These are phyloP conservation scores for Choanephora cucurbitarum DNA, from an alignment of 371 early-diverging fungal genomes.

Conservation along the genomic window DNA sequence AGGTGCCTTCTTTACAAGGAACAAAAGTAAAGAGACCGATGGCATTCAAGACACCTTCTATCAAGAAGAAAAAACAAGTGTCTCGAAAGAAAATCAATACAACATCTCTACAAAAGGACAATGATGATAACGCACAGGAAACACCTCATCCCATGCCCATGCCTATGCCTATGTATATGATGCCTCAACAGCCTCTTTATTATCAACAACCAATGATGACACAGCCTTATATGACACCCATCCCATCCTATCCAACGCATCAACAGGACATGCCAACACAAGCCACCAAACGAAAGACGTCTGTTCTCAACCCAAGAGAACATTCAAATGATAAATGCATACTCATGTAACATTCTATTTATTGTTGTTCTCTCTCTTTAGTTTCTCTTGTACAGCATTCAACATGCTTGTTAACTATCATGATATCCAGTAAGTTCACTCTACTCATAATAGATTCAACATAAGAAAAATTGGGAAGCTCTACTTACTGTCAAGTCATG, in stretches of 20 bases:
- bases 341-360: constrained; percentile 16
- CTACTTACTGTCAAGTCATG: constrained; percentile 35
- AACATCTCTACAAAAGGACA: no score
- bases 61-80: constrained; percentile 9
- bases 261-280: not conserved
- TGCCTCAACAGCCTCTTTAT: constrained; percentile 14
- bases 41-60: constrained; percentile 23
- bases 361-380: not conserved
- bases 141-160: no score
- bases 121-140: no score
- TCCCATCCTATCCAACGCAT: not conserved
- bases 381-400: constrained; percentile 10
- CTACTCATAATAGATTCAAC: no score
- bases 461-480: not conserved
- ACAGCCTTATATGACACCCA: constrained; percentile 5
- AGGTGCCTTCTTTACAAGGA: constrained; percentile 12
- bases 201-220: constrained; percentile 14
- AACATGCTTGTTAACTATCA: constrained; percentile 22
- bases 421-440: not conserved
- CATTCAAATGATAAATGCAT: constrained; percentile 24
- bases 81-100: constrained; percentile 1
- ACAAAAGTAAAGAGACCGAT: constrained; percentile 19
- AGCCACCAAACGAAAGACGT: not conserved
- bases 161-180: constrained; percentile 11
- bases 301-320: constrained; percentile 22